A percentile compares a stretch with the other conserved stretches of the same genome.
phyloP scores from a whole-genome alignment of 1,139 yeast species.

The Pichia sp. region DNA sequence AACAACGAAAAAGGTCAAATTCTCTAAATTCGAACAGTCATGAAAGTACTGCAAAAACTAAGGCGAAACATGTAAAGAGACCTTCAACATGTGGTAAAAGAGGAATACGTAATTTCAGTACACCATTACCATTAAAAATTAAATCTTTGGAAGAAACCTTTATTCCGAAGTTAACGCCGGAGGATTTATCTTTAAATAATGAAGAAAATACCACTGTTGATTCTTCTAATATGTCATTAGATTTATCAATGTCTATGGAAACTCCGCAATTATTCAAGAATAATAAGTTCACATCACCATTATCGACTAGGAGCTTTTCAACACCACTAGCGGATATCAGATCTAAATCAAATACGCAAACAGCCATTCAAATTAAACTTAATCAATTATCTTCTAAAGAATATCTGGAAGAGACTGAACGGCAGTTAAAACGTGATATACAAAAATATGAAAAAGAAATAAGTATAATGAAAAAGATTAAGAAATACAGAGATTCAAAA shows the following conservation, averaged over 20 bases:
- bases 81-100: slow-evolving; percentile 14
- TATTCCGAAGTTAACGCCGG: slow-evolving; percentile 29
- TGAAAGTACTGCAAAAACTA: slow-evolving; percentile 1
- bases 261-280: slow-evolving; percentile 5
- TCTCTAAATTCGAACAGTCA: slow-evolving; percentile 2
- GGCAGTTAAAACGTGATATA: slow-evolving; percentile 26
- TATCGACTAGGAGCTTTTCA: slow-evolving; percentile 20
- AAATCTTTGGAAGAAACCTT: slow-evolving; percentile 25
- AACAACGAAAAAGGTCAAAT: slow-evolving; percentile 15
- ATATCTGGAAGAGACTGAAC: slow-evolving; percentile 13
- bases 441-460: slow-evolving; percentile 26
- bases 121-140: slow-evolving; percentile 21
- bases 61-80: slow-evolving; percentile 1
- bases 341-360: slow-evolving; percentile 13
- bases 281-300: slow-evolving; percentile 12
- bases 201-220: not conserved
- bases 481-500: slow-evolving; percentile 25
- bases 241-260: not conserved
- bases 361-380: slow-evolving; percentile 18
- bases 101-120: slow-evolving; percentile 19
- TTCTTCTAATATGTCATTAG: slow-evolving; percentile 1
- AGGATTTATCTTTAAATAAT: not conserved
- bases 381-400: slow-evolving; percentile 13
- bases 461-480: slow-evolving; percentile 33
- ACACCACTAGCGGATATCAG: slow-evolving; percentile 18